phyloP scores from a whole-genome alignment of 2,329 filamentous ascomycete genomes.

The Sphaerulina musiva region DNA sequence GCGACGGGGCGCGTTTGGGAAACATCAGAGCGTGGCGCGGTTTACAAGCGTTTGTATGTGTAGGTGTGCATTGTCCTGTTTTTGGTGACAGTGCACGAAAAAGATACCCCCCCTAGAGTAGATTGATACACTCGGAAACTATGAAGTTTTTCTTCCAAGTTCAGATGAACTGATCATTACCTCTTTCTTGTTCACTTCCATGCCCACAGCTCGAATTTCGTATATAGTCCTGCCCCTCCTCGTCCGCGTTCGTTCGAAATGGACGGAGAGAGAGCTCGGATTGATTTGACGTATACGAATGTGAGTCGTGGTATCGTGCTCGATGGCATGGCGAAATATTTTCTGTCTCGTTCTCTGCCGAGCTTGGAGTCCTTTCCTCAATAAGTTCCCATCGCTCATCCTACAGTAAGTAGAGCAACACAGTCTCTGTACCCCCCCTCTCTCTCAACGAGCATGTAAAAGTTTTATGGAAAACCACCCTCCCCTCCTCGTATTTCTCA shows the following conservation, averaged over 20 bases:
- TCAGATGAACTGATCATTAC: background rate
- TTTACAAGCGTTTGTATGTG: background rate
- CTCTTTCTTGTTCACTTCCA: background rate
- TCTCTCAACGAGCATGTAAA: background rate
- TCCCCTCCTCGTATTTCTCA: constrained; percentile 29
- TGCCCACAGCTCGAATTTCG: no score
- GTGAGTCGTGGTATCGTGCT: no score
- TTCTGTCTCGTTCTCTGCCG: no score
- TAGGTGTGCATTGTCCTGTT: no score
- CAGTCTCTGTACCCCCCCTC: background rate
- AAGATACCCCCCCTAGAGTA: background rate
- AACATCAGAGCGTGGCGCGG: background rate
- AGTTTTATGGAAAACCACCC: background rate
- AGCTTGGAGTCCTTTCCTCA: no score
- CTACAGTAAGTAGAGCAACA: background rate
- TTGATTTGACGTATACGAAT: no score
- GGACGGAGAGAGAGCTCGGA: no score
- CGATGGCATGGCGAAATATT: no score
- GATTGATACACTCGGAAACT: background rate
- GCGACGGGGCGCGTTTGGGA: background rate
- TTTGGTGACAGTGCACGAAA: background rate
- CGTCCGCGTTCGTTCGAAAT: no score
- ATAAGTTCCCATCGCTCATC: no score
- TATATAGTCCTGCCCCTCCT: no score
- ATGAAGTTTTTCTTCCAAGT: background rate